Evolutionary conservation across 306 rosid genomes (phyloP).

Genomic region (Gastrolobium bilobum): DNA sequence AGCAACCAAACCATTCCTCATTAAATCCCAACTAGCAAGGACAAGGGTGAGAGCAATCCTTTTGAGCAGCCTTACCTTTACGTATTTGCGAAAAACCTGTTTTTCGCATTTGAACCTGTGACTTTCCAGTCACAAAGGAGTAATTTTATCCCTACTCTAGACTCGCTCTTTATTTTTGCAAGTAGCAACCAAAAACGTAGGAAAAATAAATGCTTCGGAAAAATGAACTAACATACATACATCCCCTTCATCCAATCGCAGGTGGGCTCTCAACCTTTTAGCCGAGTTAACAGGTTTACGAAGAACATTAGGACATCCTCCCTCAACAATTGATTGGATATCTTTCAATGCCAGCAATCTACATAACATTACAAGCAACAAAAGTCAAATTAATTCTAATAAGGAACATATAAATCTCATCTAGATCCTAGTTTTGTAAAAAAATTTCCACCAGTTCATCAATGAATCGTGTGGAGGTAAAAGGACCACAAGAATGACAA

Average conservation of each 20-base stretch:
- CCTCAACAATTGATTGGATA: constrained; percentile 69
- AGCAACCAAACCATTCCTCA: not conserved
- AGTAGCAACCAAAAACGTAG: not conserved
- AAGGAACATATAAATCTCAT: constrained; percentile 4
- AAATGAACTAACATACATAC: constrained; percentile 68
- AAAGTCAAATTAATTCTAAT: constrained; percentile 36
- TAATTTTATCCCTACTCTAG: too few species aligned
- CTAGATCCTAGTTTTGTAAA: not conserved
- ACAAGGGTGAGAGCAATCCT: too few species aligned
- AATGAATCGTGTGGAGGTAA: too few species aligned
- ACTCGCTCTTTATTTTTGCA: not conserved
- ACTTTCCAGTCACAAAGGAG: too few species aligned
- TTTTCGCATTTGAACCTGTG: too few species aligned
- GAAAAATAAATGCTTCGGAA: constrained; percentile 15
- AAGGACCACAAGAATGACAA: too few species aligned
- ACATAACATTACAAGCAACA: constrained; percentile 53
- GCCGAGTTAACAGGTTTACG: constrained; percentile 91
- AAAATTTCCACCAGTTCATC: too few species aligned
- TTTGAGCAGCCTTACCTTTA: too few species aligned
- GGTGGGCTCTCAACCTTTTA: constrained; percentile 81
- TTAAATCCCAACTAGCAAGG: too few species aligned
- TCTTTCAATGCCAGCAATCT: constrained; percentile 74
- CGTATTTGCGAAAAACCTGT: too few species aligned
- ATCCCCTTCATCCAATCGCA: constrained; percentile 90
- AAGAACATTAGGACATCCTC: constrained; percentile 89